Base-by-base conservation (phyloP, 192 early-diverging fungal species). In the Allomyces javanicus region DNA sequence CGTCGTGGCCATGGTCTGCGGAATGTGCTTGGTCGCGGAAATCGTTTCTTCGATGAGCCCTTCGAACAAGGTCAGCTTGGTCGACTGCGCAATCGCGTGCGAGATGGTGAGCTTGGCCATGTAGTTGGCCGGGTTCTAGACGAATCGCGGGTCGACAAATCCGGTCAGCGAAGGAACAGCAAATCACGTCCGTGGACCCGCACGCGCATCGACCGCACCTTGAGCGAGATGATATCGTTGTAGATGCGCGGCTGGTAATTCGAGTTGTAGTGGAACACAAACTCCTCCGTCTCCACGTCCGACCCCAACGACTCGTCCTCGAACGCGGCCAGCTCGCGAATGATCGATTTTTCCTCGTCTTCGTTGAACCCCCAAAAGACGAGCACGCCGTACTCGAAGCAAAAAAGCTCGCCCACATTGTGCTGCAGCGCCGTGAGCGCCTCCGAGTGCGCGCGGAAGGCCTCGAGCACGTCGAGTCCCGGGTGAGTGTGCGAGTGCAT, bases 321-420 rank as follows among this genome's bases (percentile, higher is more conserved):
- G 73, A 89, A 90, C 1, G 76, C 73, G 19, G 73, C 69, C 1
- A 96, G 72, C 67, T 89, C 89, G 19, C 77, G 75, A 61, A 98
- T 75, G 44, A 94, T 73, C 62, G 78, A 74, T 24, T 79, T 73
- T 66, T 96, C 93, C 67, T 98, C 92, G 24, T 79, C 72, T 66
- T 87, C 85, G 25, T 84, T 81, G 83, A 94, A 89, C 40, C 92
- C 93, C 95, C 95, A 98, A 69, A 98, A 87, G 0, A 98, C 95
- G 17, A 91, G 83, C 9, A 94, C 93, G 44, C 93, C 92, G 72
- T 94, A 94, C 70, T 93, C 92, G 74, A 98, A 95, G 64, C 87
- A 83, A 69, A 94, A 63, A 0, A 63, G 14, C 63, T 63, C 63
- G 25, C 63, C 64, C 64, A 23, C 12, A 40, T 45, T 65, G 44